A percentile compares a stretch with the other conserved stretches of the same genome.
These are phyloP conservation scores for Solanum chilense DNA, from an alignment of 257 asterid species.

Conservation along the genomic window DNA sequence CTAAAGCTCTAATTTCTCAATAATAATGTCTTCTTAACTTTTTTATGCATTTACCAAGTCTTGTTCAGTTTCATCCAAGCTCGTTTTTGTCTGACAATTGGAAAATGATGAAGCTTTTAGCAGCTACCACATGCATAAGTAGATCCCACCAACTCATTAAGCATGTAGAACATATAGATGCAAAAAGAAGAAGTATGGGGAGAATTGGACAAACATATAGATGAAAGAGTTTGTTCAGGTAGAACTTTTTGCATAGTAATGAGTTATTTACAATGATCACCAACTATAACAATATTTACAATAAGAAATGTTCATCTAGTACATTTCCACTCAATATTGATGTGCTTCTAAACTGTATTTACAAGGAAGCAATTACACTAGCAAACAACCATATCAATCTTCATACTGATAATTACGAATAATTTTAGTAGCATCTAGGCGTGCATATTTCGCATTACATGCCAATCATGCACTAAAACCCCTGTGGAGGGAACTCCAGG, in stretches of 20 bases:
- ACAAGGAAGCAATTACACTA: not conserved
- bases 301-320: not conserved
- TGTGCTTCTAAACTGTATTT: not conserved
- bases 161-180: not conserved
- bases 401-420: not conserved
- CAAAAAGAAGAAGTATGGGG: not conserved
- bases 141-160: not conserved
- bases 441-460: not conserved
- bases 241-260: not conserved
- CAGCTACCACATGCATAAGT: not conserved
- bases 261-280: not conserved
- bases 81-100: not conserved
- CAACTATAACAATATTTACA: not conserved
- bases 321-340: not conserved
- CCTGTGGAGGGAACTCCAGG: constrained; percentile 69
- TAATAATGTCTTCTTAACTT: not conserved
- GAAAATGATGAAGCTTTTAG: not conserved
- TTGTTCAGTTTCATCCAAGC: not conserved
- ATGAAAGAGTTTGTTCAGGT: not conserved
- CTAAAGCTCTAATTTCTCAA: not conserved
- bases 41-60: too few relatives aligned
- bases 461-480: constrained; percentile 79
- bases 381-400: not conserved
- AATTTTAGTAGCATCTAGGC: not conserved
- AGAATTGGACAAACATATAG: not conserved